Evolutionary conservation across 257 asterid species (phyloP).

Genomic region (Nicotiana attenuata): DNA sequence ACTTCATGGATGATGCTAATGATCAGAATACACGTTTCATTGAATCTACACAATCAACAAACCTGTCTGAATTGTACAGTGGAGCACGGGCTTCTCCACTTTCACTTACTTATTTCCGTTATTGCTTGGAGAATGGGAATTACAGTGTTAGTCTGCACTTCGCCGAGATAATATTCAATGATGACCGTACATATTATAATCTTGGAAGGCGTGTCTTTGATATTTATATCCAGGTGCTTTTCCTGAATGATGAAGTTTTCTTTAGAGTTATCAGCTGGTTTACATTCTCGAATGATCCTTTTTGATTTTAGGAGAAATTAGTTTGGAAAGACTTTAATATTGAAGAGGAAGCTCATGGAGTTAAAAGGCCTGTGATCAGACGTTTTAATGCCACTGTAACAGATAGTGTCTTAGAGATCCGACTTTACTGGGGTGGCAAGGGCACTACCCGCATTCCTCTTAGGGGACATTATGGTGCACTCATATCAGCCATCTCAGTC

Average conservation of each 20-base stretch:
- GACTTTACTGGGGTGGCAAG: conserved; percentile 86
- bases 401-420: conserved; percentile 54
- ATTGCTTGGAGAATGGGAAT: conserved; percentile 31
- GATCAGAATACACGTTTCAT: conserved; percentile 49
- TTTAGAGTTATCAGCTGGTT: conserved; percentile 2
- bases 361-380: conserved; percentile 34
- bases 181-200: conserved; percentile 17
- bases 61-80: conserved; percentile 35
- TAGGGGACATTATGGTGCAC: conserved; percentile 84
- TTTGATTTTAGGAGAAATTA: conserved; percentile 45
- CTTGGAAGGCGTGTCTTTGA: conserved; percentile 33
- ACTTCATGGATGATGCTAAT: conserved; percentile 67
- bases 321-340: conserved; percentile 73
- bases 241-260: neutral
- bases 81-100: conserved; percentile 37
- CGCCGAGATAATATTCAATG: conserved; percentile 32
- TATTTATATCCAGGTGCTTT: conserved; percentile 33
- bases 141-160: conserved; percentile 35
- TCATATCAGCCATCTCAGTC: conserved; percentile 83
- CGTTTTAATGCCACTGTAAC: conserved; percentile 46
- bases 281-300: conserved; percentile 30
- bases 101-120: conserved; percentile 31
- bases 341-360: conserved; percentile 72
- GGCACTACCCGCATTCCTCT: conserved; percentile 64
- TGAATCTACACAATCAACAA: conserved; percentile 22